Base-by-base conservation (phyloP, 306 rosid species). In the Vachellia pachyceras region DNA sequence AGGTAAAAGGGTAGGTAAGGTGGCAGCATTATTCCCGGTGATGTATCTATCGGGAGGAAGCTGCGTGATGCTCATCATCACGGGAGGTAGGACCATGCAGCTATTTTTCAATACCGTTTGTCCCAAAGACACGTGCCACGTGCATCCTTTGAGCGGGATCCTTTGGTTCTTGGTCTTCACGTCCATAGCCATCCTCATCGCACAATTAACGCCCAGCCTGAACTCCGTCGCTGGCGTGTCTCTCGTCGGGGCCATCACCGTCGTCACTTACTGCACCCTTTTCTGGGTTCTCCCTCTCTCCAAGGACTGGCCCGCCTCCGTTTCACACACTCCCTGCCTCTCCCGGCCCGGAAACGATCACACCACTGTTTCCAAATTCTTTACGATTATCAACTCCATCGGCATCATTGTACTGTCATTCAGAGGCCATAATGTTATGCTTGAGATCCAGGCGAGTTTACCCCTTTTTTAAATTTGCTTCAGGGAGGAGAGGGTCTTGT, bases 401-500 rank as follows among this genome's bases (percentile, higher is more conserved):
- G 97, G 94, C 23, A 83, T 82, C 78, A 79, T 90, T 72, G 5
- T 86, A 18, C 85, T 91, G 7, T 47, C 87, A 2, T 90, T 90
- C 75, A 84, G 91, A 86, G 97, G 97, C 10, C 97, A 93, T 39
- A 93, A 93, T 55, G 65, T 93, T 72, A 35, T 91, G 66, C 97
- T 91, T 36, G 97, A 93, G 84, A 91, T 93, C 37, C 97, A 93
- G 91, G 95, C 79, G n/a, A 73, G 79, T 47, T 47, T 47, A n/a
- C n/a, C n/a, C n/a, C n/a, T n/a, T n/a, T n/a, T n/a, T n/a, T n/a
- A n/a, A n/a, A n/a, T n/a, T 3, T 3, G 15, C 52, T 45, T 45
- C 14, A 45, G 46, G 1, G 13, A 0, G 3, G 13, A 57, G 35
- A 22, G 35, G 22, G 22, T 57, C 5, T 0, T 22, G 8, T 6